Evolutionary conservation across 2,329 filamentous ascomycete genomes (phyloP).

Genomic region (Fusarium lyarnte): DNA sequence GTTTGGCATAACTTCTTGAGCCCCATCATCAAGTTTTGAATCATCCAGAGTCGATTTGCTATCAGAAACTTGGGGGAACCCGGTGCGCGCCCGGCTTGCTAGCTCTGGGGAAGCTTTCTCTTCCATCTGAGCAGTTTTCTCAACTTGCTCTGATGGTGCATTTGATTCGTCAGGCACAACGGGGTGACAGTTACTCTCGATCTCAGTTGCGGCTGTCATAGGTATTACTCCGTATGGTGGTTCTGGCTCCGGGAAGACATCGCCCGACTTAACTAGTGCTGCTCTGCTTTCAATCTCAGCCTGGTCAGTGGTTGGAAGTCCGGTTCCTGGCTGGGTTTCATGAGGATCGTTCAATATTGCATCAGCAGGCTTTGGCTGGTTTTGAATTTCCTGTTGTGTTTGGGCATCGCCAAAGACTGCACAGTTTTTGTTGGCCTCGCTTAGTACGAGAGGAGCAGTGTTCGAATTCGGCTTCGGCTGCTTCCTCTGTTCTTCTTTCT

Average conservation of each 20-base stretch:
- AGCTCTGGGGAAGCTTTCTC: not conserved
- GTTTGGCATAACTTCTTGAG: not conserved
- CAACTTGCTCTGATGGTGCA: not conserved
- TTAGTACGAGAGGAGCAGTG: not conserved
- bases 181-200: not conserved
- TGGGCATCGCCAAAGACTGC: not conserved
- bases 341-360: not conserved
- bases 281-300: not conserved
- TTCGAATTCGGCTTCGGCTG: constrained; percentile 5
- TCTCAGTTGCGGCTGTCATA: not conserved
- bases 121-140: constrained; percentile 13
- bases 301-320: not conserved
- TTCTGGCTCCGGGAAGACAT: not conserved
- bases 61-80: not conserved
- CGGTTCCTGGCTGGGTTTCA: not conserved
- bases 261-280: not conserved
- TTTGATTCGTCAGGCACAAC: not conserved
- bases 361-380: not conserved
- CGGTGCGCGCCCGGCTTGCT: not conserved
- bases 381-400: not conserved
- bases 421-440: not conserved
- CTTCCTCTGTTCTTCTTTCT: constrained; percentile 32
- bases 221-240: not conserved
- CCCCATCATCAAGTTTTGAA: not conserved
- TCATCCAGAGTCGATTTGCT: not conserved